These are phyloP conservation scores for Fusarium acutatum DNA, from an alignment of 2,329 filamentous ascomycete species.

Conservation along the genomic window DNA sequence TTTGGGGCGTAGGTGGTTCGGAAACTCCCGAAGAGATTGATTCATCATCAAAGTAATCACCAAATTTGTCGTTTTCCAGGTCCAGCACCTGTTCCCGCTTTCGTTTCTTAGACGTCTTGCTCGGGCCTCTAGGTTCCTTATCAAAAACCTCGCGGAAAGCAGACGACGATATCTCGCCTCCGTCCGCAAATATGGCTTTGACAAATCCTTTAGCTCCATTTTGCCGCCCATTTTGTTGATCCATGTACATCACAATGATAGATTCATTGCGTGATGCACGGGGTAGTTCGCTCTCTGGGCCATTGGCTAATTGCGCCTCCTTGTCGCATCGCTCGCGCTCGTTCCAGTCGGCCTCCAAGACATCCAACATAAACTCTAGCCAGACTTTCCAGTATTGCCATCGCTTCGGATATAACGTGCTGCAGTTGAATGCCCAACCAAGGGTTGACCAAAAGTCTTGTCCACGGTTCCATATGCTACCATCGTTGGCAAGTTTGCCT, in stretches of 20 bases:
- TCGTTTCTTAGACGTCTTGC: conserved; percentile 56
- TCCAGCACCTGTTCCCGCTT: conserved; percentile 60
- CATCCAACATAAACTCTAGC: conserved; percentile 81
- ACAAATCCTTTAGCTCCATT: conserved; percentile 64
- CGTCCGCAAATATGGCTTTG: conserved; percentile 74
- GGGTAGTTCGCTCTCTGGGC: conserved; percentile 35
- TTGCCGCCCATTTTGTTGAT: conserved; percentile 55
- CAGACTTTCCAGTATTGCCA: conserved; percentile 86
- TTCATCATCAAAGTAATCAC: conserved; percentile 68
- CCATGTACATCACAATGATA: conserved; percentile 69
- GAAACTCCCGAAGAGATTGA: conserved; percentile 57
- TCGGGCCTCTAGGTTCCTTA: conserved; percentile 62
- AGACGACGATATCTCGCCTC: conserved; percentile 58
- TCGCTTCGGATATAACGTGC: conserved; percentile 72
- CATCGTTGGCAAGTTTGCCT: conserved; percentile 67
- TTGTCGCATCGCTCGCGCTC: conserved; percentile 62
- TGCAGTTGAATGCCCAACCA: conserved; percentile 95
- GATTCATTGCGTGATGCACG: conserved; percentile 56
- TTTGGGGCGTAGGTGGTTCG: conserved; percentile 56
- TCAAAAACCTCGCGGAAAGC: conserved; percentile 74
- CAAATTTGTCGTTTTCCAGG: conserved; percentile 67
- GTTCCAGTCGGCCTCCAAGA: conserved; percentile 75
- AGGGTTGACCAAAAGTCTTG: conserved; percentile 89
- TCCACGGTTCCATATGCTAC: conserved; percentile 77
- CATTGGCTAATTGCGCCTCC: conserved; percentile 40